Evolutionary conservation across 1,139 yeast species (phyloP).

Genomic region (Meyerozyma athensensis): DNA sequence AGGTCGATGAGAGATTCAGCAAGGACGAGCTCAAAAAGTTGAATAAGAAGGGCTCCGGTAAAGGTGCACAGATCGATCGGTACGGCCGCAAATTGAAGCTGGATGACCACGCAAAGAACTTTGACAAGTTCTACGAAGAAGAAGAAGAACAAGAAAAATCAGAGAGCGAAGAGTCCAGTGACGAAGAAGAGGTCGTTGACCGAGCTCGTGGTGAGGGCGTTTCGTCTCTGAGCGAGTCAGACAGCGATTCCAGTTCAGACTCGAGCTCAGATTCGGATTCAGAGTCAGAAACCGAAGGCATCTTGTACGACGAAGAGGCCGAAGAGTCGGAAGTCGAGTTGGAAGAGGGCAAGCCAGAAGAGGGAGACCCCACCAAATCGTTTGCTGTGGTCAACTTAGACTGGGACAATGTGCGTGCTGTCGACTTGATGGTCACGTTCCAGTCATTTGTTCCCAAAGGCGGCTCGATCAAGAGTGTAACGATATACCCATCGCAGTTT

Average conservation of each 20-base stretch:
- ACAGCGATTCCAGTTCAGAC: slow-evolving; percentile 19
- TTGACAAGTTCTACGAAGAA: slow-evolving; percentile 63
- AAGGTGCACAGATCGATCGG: slow-evolving; percentile 66
- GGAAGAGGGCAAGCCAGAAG: slow-evolving; percentile 62
- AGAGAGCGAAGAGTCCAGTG: slow-evolving; percentile 17
- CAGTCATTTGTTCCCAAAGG: slow-evolving; percentile 77
- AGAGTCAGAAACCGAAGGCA: slow-evolving; percentile 23
- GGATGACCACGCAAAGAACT: slow-evolving; percentile 19
- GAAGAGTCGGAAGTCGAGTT: slow-evolving; percentile 51
- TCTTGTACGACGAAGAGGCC: slow-evolving; percentile 21
- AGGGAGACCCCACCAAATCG: slow-evolving; percentile 76
- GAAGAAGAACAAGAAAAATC: slow-evolving; percentile 26
- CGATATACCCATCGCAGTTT: slow-evolving; percentile 86
- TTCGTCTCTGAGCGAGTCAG: slow-evolving; percentile 17
- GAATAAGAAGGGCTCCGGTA: slow-evolving; percentile 43
- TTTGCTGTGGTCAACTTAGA: slow-evolving; percentile 95
- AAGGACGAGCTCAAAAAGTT: slow-evolving; percentile 63
- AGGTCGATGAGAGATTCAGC: slow-evolving; percentile 83
- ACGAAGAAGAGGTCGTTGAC: slow-evolving; percentile 38
- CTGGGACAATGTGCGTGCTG: slow-evolving; percentile 90
- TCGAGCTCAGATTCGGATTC: slow-evolving; percentile 28
- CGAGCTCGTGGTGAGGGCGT: slow-evolving; percentile 69
- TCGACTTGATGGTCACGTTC: slow-evolving; percentile 87
- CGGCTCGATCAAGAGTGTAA: slow-evolving; percentile 65
- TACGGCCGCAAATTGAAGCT: slow-evolving; percentile 71